Evolutionary conservation across 2,329 filamentous ascomycete genomes (phyloP), one percentile per base, ranked within the genome.

Genomic region (Penicillium sp.): DNA sequence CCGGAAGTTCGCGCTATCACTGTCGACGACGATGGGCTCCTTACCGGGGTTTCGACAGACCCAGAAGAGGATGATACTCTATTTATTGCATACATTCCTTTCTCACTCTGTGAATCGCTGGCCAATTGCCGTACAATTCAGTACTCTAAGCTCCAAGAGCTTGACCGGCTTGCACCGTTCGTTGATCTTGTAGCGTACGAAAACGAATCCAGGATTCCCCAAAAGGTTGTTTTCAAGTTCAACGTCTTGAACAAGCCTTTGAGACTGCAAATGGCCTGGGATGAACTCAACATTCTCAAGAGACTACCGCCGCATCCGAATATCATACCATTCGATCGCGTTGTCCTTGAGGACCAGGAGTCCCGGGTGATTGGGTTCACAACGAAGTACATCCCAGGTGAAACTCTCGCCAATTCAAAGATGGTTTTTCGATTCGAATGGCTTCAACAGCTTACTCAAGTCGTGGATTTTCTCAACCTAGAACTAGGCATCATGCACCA

Each of bases 401-500:
- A 53, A 49, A 62, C 47, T 33, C 58, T 67, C n/a, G 54, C 46
- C 10, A 69, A 54, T 45, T 16, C 46, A 45, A 56, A 60, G 2
- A 16, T 41, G 4, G 53, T 42, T 44, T 56, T 62, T 18, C 54
- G 40, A 50, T 62, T 63, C 44, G 53, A 63, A 34, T 64, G 55
- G 61, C 10, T 62, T 4, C 28, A 59, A 41, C 57, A 63, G 38
- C 59, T 62, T 38, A 60, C 50, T 14, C 33, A 56, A 46, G 13
- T 60, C 12, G 55, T 65, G 28, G 59, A 64, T 53, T 64, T 60
- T 10, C n/a, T 59, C 0, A 59, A 58, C 19, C 31, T 60, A 10
- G 53, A 56, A 38, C 35, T 64, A 8, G 64, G 64, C 4, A 61
- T 68, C 36, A 65, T 63, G 49, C 59, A 69, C 57, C 62, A 68